Conservation (phyloP, 805 yeast genomes). For the Alloascoidea hylecoeti region DNA sequence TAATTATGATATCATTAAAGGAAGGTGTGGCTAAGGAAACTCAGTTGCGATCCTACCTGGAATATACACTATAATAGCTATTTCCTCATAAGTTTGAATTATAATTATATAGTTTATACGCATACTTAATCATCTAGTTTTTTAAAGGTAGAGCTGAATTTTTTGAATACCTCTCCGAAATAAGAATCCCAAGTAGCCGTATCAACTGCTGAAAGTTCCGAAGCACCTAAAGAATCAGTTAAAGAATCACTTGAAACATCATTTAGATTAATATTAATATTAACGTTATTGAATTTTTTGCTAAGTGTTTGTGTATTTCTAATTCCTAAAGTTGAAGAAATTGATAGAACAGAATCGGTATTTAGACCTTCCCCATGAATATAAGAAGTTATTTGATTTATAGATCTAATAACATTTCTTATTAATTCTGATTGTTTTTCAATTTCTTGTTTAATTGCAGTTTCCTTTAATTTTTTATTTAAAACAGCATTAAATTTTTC, state of each 20-base stretch:
- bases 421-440: constrained; percentile 36
- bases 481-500: constrained; percentile 26
- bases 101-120: too few species aligned
- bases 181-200: neutral
- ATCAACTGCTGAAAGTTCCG: constrained; percentile 1
- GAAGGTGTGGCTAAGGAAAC: too few species aligned
- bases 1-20: too few species aligned
- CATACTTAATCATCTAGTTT: neutral
- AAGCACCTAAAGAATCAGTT: too few species aligned
- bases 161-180: neutral
- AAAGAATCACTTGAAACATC: too few species aligned
- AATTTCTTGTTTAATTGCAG: constrained; percentile 53
- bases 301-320: neutral
- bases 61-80: too few species aligned
- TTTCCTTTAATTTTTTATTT: constrained; percentile 36
- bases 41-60: too few species aligned
- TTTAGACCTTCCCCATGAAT: constrained; percentile 5
- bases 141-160: neutral
- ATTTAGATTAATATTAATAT: neutral
- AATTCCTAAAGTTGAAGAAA: neutral
- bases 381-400: constrained; percentile 12
- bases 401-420: constrained; percentile 19
- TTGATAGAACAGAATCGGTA: neutral
- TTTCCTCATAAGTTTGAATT: too few species aligned
- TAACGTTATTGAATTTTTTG: neutral